Conservation (phyloP, 2,329 filamentous ascomycete species). For the Metarhizium brunneum region DNA sequence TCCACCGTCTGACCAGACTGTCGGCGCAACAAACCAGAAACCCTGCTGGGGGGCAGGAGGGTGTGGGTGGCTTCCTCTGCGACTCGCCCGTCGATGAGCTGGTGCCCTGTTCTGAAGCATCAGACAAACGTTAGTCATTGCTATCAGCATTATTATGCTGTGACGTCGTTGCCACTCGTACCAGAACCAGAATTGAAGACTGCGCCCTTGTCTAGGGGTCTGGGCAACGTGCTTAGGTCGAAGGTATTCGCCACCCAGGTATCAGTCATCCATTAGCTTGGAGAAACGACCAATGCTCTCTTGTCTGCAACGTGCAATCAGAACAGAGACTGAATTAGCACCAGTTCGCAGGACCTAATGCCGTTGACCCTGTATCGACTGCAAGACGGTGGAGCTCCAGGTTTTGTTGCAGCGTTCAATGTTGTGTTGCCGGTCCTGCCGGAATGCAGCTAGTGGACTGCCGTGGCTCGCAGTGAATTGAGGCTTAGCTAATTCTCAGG, state of each 20-base stretch:
- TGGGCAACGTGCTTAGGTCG: background rate
- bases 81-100: background rate
- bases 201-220: background rate
- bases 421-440: background rate
- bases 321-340: background rate
- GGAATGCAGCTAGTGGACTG: background rate
- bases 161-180: conserved; percentile 4
- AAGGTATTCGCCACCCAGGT: background rate
- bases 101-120: background rate
- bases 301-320: background rate
- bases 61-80: background rate
- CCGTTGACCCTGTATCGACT: background rate
- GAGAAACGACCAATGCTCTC: background rate
- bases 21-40: background rate
- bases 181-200: background rate
- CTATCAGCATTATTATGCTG: background rate
- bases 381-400: background rate
- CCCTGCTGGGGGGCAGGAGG: background rate
- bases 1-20: background rate
- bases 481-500: background rate
- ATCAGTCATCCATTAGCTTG: background rate
- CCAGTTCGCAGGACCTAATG: background rate
- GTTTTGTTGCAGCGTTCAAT: background rate
- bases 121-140: background rate
- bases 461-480: background rate